Percentiles rank a stretch among this genome's conserved stretches.
Conservation (phyloP, 108 stramenopile genomes). For the Aureococcus anophagefferens region DNA sequence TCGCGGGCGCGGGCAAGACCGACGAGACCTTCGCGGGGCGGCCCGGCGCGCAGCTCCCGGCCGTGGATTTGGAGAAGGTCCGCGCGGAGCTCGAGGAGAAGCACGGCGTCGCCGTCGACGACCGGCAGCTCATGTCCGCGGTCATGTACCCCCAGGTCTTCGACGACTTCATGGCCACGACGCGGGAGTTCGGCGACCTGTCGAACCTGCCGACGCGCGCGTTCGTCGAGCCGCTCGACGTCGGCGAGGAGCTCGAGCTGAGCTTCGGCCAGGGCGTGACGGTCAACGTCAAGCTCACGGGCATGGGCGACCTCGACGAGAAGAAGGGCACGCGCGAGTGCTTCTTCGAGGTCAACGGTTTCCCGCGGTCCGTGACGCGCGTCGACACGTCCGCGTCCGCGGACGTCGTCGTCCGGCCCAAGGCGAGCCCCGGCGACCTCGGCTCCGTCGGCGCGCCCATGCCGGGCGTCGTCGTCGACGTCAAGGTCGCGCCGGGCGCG, state of each 20-base stretch:
- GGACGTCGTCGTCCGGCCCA: conserved; percentile 31
- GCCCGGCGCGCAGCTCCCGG: conserved; percentile 79
- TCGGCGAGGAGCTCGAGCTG: conserved; percentile 70
- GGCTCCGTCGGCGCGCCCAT: conserved; percentile 79
- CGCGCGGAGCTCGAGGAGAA: conserved; percentile 56
- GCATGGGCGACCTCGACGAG: conserved; percentile 49
- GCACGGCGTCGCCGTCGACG: conserved; percentile 56
- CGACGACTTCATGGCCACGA: conserved; percentile 64
- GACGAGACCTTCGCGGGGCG: conserved; percentile 65
- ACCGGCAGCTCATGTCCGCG: conserved; percentile 75
- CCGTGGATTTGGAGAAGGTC: conserved; percentile 64
- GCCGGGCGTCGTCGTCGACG: conserved; percentile 86
- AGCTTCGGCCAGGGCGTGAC: conserved; percentile 69
- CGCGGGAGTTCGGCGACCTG: conserved; percentile 62
- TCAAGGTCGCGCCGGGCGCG: conserved; percentile 75
- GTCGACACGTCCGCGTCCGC: conserved; percentile 45
- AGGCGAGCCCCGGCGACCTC: conserved; percentile 51
- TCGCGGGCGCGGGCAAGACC: not conserved
- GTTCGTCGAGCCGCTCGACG: conserved; percentile 80
- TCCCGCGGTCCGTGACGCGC: conserved; percentile 60
- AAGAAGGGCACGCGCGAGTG: conserved; percentile 63
- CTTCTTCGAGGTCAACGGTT: conserved; percentile 86
- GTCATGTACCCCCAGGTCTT: conserved; percentile 84
- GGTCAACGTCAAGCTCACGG: conserved; percentile 64
- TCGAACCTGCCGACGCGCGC: conserved; percentile 74